These are phyloP conservation scores for Cupressus sempervirens DNA, from an alignment of 75 land plant species.

Conservation along the genomic window DNA sequence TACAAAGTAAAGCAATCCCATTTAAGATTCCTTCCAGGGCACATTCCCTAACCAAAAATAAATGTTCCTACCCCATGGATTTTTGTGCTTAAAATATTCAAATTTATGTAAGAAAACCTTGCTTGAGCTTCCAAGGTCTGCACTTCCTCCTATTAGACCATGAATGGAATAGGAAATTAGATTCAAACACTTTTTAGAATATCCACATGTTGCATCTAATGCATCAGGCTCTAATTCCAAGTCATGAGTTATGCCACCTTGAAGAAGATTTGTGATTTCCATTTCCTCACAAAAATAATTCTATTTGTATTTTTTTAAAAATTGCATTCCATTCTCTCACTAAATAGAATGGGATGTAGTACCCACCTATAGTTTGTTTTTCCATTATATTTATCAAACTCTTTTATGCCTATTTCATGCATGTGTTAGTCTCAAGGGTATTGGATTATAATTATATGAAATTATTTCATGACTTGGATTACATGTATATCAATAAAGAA, in stretches of 20 bases:
- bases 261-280: slow-evolving; percentile 52
- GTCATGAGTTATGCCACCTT: slow-evolving; percentile 47
- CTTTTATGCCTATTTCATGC: too few relatives aligned
- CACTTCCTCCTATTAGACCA: slow-evolving; percentile 83
- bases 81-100: slow-evolving; percentile 46
- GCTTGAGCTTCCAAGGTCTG: slow-evolving; percentile 86
- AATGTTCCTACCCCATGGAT: slow-evolving; percentile 70
- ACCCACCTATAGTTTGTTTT: too few relatives aligned
- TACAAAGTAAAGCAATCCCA: slow-evolving; percentile 72
- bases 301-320: slow-evolving; percentile 34
- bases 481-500: too few relatives aligned
- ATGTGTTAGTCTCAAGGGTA: too few relatives aligned
- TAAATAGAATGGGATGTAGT: too few relatives aligned
- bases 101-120: slow-evolving; percentile 62
- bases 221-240: slow-evolving; percentile 73
- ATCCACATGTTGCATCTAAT: slow-evolving; percentile 77
- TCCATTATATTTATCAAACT: too few relatives aligned
- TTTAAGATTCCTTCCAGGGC: slow-evolving; percentile 91
- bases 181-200: slow-evolving; percentile 72
- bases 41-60: slow-evolving; percentile 80
- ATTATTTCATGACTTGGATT: too few relatives aligned
- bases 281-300: slow-evolving; percentile 64
- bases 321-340: slow-evolving; percentile 42
- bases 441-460: too few relatives aligned
- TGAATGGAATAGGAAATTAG: slow-evolving; percentile 61